Evolutionary conservation across 116 monocot genomes (phyloP).

Genomic region (Phalaenopsis hybrid): DNA sequence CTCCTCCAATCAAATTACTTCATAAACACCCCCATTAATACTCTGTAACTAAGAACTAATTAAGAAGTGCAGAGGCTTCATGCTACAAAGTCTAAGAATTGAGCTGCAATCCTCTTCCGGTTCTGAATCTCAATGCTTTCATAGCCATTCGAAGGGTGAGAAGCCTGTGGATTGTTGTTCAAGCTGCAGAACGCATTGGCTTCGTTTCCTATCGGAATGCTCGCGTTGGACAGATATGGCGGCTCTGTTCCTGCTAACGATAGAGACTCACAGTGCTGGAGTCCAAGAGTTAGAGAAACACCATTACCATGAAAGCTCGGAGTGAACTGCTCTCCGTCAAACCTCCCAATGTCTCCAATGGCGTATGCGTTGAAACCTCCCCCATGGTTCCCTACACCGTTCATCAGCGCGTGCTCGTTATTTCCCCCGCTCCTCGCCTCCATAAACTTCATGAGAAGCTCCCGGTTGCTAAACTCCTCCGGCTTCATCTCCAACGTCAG

Average conservation of each 20-base stretch:
- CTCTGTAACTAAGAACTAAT: neutral
- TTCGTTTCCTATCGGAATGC: conserved; percentile 22
- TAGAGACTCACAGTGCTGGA: conserved; percentile 52
- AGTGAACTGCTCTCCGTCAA: conserved; percentile 50
- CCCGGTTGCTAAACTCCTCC: conserved; percentile 40
- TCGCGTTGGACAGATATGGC: conserved; percentile 35
- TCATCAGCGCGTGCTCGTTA: no score
- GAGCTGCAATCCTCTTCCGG: conserved; percentile 67
- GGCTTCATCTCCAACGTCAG: conserved; percentile 25
- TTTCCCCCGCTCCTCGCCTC: conserved; percentile 13
- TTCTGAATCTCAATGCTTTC: conserved; percentile 51
- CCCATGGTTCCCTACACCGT: conserved; percentile 15
- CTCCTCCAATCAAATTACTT: neutral
- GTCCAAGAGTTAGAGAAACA: conserved; percentile 83
- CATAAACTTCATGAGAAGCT: conserved; percentile 60
- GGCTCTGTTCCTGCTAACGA: conserved; percentile 36
- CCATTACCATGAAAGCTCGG: conserved; percentile 41
- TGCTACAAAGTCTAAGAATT: conserved; percentile 66
- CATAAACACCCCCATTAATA: conserved; percentile 3
- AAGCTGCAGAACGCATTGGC: conserved; percentile 23
- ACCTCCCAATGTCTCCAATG: conserved; percentile 46
- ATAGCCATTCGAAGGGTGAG: conserved; percentile 35
- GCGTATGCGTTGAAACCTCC: conserved; percentile 36
- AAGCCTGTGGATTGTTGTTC: conserved; percentile 13
- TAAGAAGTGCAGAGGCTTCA: conserved; percentile 14